Base-by-base conservation (phyloP, 495 filamentous ascomycete genomes). In the Podospora conica region DNA sequence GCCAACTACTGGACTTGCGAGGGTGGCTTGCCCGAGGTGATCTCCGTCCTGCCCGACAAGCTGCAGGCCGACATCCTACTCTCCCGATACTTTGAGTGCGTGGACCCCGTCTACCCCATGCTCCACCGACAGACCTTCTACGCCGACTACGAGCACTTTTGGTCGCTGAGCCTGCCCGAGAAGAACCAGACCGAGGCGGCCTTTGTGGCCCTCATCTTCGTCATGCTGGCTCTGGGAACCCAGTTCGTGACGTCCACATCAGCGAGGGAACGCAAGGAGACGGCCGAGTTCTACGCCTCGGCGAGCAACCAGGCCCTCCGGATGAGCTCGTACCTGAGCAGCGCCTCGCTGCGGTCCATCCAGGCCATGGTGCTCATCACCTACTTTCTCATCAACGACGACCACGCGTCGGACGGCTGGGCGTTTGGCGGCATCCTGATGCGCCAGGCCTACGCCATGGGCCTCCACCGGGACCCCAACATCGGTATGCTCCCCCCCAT, bases 341-440 rank as follows among this genome's bases (percentile, higher is more conserved):
- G 83, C 27, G 85, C 87, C 7, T 87, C 86, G 0, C 77, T 90
- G 33, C 78, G 83, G n/a, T 85, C 86, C 2, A 86, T 91, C 62
- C 87, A 90, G 68, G 85, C 89, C 15, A 91, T 91, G 88, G 85
- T 91, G 0, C 72, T 91, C 7, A 85, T 91, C 57, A 87, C 85
- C 18, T 91, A 91, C 70, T 91, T 91, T 69, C 79, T 91, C 24
- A 89, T 91, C 74, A 91, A 91, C 73, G 89, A 91, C 71, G 90
- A 90, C 66, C 88, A 91, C 65, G 87, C 87, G 8, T 87, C 86
- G 1, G 89, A 91, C 68, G 88, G 88, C 2, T 91, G 88, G 86
- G 86, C 87, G 0, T 91, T 90, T 78, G 87, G 85, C 3, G 89
- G 89, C 10, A 86, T 90, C 25, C 71, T 88, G 53, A 85, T 88